These are phyloP conservation scores for Bromus sterilis DNA, from an alignment of 176 grass and related monocot genomes.

Conservation along the genomic window DNA sequence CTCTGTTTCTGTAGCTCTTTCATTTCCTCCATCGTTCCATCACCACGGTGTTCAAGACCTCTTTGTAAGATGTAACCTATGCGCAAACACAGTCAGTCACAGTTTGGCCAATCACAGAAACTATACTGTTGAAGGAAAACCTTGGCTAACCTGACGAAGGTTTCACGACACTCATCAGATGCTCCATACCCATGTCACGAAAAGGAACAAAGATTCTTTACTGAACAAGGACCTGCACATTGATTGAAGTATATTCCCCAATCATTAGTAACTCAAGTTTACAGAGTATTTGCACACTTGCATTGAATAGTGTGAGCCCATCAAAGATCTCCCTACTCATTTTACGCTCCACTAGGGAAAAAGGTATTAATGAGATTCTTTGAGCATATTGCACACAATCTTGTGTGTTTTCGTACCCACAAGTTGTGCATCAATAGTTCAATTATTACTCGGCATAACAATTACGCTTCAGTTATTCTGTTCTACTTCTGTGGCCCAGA, in stretches of 20 bases:
- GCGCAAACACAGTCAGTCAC: neutral
- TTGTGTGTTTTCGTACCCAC: neutral
- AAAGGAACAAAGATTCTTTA: slow-evolving; percentile 6
- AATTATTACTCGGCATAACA: neutral
- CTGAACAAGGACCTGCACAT: slow-evolving; percentile 25
- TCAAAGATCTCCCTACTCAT: neutral
- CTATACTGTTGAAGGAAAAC: neutral
- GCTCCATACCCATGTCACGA: slow-evolving; percentile 36
- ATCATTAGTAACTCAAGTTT: neutral
- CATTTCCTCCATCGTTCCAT: slow-evolving; percentile 23
- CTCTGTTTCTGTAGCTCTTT: slow-evolving; percentile 23
- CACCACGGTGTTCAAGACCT: slow-evolving; percentile 11
- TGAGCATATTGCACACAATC: no score
- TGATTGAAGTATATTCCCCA: neutral
- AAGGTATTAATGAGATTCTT: neutral
- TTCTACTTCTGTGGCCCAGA: no score
- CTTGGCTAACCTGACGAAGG: slow-evolving; percentile 33
- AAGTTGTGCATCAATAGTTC: neutral
- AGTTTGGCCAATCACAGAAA: neutral
- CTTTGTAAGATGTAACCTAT: neutral
- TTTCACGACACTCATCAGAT: slow-evolving; percentile 11
- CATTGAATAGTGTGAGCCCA: no score
- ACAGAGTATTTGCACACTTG: neutral
- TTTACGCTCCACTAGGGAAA: neutral
- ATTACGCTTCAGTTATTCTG: neutral